Conservation (phyloP, 345 rosid genomes). For the Aethionema arabicum region DNA sequence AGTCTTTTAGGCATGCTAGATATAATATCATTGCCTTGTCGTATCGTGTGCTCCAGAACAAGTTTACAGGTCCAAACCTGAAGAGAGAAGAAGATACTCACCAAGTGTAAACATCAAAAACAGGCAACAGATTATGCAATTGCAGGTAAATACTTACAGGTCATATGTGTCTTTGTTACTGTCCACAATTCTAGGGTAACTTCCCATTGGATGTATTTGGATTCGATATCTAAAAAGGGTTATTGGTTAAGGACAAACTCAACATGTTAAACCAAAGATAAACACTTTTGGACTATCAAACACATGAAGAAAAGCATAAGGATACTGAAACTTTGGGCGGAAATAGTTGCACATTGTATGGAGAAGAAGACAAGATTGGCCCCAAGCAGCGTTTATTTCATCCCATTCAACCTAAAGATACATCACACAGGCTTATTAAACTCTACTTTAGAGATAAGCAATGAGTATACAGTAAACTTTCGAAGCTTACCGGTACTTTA, state of each 20-base stretch:
- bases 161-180: conserved; percentile 41
- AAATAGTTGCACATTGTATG: conserved; percentile 95
- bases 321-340: conserved; percentile 93
- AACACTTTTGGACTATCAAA: not conserved
- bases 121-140: not conserved
- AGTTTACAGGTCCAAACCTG: conserved; percentile 95
- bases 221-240: conserved; percentile 60
- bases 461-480: conserved; percentile 3
- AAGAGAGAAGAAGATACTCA: not conserved
- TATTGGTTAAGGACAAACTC: conserved; percentile 44
- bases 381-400: conserved; percentile 99
- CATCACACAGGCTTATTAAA: not conserved
- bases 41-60: conserved; percentile 95
- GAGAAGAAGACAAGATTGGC: conserved; percentile 98
- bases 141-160: conserved; percentile 32
- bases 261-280: conserved; percentile 6
- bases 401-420: conserved; percentile 91
- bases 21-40: conserved; percentile 95
- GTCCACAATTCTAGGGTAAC: conserved; percentile 93
- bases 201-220: conserved; percentile 95
- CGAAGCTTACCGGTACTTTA: conserved; percentile 60
- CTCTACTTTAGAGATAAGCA: conserved; percentile 5
- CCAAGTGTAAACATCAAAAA: not conserved
- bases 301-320: conserved; percentile 29
- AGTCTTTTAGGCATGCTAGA: conserved; percentile 91